Evolutionary conservation across 805 yeast genomes (phyloP).

Genomic region (Kazachstania taianensis): DNA sequence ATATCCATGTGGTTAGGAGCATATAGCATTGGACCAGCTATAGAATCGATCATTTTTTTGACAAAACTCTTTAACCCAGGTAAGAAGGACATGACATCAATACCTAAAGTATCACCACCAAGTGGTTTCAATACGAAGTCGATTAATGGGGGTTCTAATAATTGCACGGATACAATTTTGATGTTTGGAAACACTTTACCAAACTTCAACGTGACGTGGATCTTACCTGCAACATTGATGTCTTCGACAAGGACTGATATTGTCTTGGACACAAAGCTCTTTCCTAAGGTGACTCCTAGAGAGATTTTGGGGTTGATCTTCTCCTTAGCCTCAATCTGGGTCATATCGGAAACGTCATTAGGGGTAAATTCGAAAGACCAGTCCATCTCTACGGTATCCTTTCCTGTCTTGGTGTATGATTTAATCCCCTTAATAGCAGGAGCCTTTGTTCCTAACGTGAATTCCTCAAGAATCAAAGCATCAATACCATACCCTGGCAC

Average conservation of each 20-base stretch:
- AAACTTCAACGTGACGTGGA: slow-evolving; percentile 53
- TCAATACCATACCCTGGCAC: slow-evolving; percentile 82
- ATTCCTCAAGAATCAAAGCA: slow-evolving; percentile 60
- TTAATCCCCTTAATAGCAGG: slow-evolving; percentile 65
- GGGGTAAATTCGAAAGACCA: slow-evolving; percentile 79
- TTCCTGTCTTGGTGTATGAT: slow-evolving; percentile 61
- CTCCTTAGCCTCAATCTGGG: slow-evolving; percentile 58
- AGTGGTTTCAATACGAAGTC: slow-evolving; percentile 77
- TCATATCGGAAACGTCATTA: slow-evolving; percentile 75
- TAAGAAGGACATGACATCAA: slow-evolving; percentile 73
- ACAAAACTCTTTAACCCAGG: slow-evolving; percentile 73
- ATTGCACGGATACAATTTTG: slow-evolving; percentile 56
- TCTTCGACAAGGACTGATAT: slow-evolving; percentile 74
- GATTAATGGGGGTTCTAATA: slow-evolving; percentile 68
- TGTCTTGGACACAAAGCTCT: slow-evolving; percentile 65
- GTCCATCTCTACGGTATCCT: slow-evolving; percentile 66
- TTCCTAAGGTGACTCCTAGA: slow-evolving; percentile 71
- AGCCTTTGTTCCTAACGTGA: slow-evolving; percentile 72
- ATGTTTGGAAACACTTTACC: slow-evolving; percentile 70
- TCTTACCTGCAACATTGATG: slow-evolving; percentile 64
- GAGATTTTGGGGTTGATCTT: slow-evolving; percentile 75
- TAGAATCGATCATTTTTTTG: slow-evolving; percentile 57
- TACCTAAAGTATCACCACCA: slow-evolving; percentile 81
- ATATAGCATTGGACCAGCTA: slow-evolving; percentile 65
- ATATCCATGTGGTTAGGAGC: slow-evolving; percentile 75